Evolutionary conservation across 768 basidiomycete genomes (phyloP).

Genomic region (Botryobasidium botryosum): DNA sequence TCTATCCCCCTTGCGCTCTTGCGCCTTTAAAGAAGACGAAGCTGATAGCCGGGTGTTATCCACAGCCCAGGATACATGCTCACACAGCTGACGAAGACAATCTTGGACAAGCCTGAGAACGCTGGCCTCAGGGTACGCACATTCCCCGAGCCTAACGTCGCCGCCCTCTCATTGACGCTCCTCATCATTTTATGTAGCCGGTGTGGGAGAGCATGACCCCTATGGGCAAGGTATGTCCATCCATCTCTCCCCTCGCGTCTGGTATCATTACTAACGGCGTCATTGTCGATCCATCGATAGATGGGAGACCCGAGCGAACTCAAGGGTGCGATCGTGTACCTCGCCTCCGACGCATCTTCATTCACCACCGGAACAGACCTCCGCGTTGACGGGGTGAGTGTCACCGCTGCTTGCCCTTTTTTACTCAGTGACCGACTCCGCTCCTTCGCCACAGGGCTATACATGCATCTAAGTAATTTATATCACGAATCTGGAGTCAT

Average conservation of each 20-base stretch:
- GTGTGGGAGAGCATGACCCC: slow-evolving; percentile 77
- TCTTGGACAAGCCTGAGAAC: slow-evolving; percentile 58
- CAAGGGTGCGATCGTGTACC: slow-evolving; percentile 76
- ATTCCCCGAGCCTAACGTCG: no score
- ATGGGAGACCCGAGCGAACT: no score
- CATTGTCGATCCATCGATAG: no score
- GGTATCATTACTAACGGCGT: no score
- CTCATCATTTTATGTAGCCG: slow-evolving; percentile 28
- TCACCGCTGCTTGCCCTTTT: neutral
- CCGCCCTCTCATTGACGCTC: neutral
- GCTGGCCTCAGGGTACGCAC: no score
- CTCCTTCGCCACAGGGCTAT: no score
- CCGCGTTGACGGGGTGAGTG: slow-evolving; percentile 57
- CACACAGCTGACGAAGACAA: slow-evolving; percentile 72
- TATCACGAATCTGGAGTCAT: no score
- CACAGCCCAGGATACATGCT: slow-evolving; percentile 84
- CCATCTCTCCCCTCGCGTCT: no score
- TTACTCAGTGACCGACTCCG: no score
- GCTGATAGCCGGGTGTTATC: no score
- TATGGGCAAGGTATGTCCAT: slow-evolving; percentile 44
- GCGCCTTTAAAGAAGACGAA: neutral
- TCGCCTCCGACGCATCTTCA: slow-evolving; percentile 75
- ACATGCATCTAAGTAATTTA: no score
- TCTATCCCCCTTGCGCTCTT: slow-evolving; percentile 11
- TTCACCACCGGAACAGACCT: slow-evolving; percentile 83